Percentiles rank a stretch among this genome's conserved stretches.
These are phyloP conservation scores for Diplodia sapinea DNA, from an alignment of 2,329 filamentous ascomycete genomes.

Conservation along the genomic window DNA sequence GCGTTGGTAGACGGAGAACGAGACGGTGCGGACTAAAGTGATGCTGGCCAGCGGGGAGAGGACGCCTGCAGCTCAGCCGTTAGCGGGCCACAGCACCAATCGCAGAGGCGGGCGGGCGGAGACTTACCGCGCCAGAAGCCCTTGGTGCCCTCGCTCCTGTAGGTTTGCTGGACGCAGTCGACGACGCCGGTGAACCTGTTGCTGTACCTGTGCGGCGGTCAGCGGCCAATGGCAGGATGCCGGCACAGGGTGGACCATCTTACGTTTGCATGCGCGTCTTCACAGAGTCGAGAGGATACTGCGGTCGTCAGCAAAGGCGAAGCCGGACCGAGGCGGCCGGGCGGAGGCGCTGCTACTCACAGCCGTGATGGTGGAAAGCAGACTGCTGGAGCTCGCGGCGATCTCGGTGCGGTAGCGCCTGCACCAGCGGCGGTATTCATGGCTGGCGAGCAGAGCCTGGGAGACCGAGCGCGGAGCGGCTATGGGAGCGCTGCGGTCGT, in stretches of 20 bases:
- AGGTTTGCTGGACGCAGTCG: slow-evolving; percentile 77
- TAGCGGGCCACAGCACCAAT: slow-evolving; percentile 31
- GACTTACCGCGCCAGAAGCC: slow-evolving; percentile 61
- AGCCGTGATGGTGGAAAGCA: slow-evolving; percentile 78
- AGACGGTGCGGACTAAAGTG: slow-evolving; percentile 76
- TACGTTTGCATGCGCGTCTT: slow-evolving; percentile 86
- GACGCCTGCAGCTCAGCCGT: slow-evolving; percentile 60
- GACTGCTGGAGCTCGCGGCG: slow-evolving; percentile 75
- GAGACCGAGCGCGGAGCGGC: slow-evolving; percentile 23
- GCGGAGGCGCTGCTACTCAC: slow-evolving; percentile 45
- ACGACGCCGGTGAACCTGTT: slow-evolving; percentile 77
- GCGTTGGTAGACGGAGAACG: slow-evolving; percentile 80
- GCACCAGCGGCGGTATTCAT: slow-evolving; percentile 58
- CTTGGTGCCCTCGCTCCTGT: slow-evolving; percentile 60
- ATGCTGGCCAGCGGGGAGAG: slow-evolving; percentile 80
- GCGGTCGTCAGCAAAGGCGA: slow-evolving; percentile 36
- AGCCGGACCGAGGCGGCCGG: background rate
- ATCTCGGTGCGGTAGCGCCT: slow-evolving; percentile 83
- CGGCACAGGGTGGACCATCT: slow-evolving; percentile 32
- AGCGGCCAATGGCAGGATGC: slow-evolving; percentile 17
- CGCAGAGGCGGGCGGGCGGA: slow-evolving; percentile 1
- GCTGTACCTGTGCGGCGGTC: slow-evolving; percentile 34
- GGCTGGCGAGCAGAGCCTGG: slow-evolving; percentile 17
- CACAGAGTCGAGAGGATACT: slow-evolving; percentile 85
- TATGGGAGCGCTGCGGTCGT: slow-evolving; percentile 48